phyloP scores from a whole-genome alignment of 2,329 filamentous ascomycete species.

The Pseudocercospora cruenta region DNA sequence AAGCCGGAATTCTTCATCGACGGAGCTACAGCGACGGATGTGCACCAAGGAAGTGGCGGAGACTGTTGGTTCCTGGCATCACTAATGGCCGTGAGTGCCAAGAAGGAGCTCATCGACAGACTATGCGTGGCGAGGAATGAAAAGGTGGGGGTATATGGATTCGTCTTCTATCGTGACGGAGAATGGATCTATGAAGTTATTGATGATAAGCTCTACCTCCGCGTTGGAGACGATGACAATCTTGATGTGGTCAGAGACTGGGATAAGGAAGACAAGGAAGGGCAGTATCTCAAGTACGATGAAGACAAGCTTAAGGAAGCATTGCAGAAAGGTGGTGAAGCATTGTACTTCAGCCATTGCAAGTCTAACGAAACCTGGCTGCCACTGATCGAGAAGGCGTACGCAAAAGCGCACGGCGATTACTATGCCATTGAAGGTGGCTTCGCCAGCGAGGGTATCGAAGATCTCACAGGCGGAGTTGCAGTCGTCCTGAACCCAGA shows the following conservation, averaged over 20 bases:
- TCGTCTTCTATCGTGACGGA: conserved; percentile 81
- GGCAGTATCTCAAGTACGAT: conserved; percentile 45
- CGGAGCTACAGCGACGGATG: conserved; percentile 74
- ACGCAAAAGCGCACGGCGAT: conserved; percentile 82
- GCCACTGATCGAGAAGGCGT: conserved; percentile 78
- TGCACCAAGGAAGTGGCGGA: conserved; percentile 75
- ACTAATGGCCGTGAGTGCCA: conserved; percentile 74
- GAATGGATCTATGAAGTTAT: conserved; percentile 92
- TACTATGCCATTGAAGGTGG: conserved; percentile 76
- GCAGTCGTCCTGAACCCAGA: conserved; percentile 69
- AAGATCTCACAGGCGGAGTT: conserved; percentile 64
- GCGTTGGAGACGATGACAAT: conserved; percentile 80
- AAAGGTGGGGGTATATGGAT: conserved; percentile 78
- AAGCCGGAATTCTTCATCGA: conserved; percentile 67
- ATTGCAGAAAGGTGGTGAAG: conserved; percentile 76
- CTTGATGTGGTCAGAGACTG: conserved; percentile 47
- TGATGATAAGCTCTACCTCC: conserved; percentile 86
- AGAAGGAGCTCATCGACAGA: conserved; percentile 74
- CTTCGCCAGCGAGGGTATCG: conserved; percentile 66
- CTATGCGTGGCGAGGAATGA: conserved; percentile 75
- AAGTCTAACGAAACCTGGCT: conserved; percentile 82
- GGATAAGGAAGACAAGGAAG: conserved; percentile 33
- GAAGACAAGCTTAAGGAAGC: conserved; percentile 46
- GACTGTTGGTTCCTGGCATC: conserved; percentile 89
- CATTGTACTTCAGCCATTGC: conserved; percentile 78